These are phyloP conservation scores for Echium plantagineum DNA, from an alignment of 257 asterid genomes.

Conservation along the genomic window DNA sequence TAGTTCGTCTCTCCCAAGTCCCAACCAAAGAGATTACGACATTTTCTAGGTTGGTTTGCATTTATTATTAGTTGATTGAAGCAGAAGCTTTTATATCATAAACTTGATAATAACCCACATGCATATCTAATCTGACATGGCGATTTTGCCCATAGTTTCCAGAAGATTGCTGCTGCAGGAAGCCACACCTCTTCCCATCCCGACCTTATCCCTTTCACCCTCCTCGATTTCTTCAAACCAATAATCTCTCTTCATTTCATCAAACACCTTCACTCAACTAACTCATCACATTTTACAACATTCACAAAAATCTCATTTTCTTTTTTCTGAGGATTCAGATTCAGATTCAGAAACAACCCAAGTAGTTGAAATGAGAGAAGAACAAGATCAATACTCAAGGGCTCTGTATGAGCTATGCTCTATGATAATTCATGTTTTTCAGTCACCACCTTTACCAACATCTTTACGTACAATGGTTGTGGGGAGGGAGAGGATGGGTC, in stretches of 20 bases:
- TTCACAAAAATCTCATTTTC: neutral
- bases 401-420: conserved; percentile 31
- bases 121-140: neutral
- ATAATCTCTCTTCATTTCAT: neutral
- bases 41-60: too few species aligned
- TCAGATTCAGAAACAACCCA: neutral
- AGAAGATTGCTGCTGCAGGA: neutral
- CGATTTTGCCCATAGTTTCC: neutral
- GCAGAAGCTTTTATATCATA: too few species aligned
- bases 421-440: conserved; percentile 32
- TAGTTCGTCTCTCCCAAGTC: too few species aligned
- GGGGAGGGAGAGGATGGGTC: conserved; percentile 6
- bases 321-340: too few species aligned
- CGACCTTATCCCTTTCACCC: neutral
- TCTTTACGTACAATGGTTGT: neutral
- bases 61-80: too few species aligned
- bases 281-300: too few species aligned
- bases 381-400: conserved; percentile 23
- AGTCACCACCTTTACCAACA: conserved; percentile 1
- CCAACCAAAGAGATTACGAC: too few species aligned
- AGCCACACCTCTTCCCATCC: neutral
- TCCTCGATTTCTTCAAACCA: neutral
- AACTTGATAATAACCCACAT: neutral
- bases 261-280: neutral
- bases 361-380: conserved; percentile 1